These are phyloP conservation scores for Cyanidiococcus yangmingshanensis DNA, from an alignment of 23 red algal genomes.

Conservation along the genomic window DNA sequence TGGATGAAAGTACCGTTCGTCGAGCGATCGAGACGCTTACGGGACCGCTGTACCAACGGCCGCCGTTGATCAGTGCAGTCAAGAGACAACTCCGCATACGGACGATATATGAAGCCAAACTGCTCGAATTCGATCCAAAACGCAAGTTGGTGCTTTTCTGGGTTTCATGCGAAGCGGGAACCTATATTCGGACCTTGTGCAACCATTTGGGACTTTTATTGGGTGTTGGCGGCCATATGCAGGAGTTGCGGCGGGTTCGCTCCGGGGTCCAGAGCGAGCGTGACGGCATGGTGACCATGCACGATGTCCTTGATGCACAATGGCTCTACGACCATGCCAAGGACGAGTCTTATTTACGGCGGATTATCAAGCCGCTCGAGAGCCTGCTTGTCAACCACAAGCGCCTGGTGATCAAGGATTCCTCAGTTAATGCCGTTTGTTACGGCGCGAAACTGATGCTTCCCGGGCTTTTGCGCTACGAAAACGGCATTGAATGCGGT, in stretches of 20 bases:
- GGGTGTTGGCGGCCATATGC: slow-evolving; percentile 86
- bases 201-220: slow-evolving; percentile 78
- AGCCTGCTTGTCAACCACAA: slow-evolving; percentile 59
- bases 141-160: slow-evolving; percentile 63
- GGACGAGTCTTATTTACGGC: slow-evolving; percentile 82
- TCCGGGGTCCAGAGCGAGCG: slow-evolving; percentile 60
- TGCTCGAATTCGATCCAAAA: slow-evolving; percentile 73
- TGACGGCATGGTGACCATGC: slow-evolving; percentile 73
- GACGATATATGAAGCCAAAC: slow-evolving; percentile 78
- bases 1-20: slow-evolving; percentile 37
- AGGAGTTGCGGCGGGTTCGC: slow-evolving; percentile 86
- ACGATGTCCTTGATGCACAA: slow-evolving; percentile 93
- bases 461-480: slow-evolving; percentile 77
- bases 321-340: slow-evolving; percentile 75
- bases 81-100: slow-evolving; percentile 92
- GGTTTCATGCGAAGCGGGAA: slow-evolving; percentile 91
- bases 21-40: slow-evolving; percentile 82
- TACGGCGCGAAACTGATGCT: slow-evolving; percentile 99
- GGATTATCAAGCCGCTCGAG: slow-evolving; percentile 82
- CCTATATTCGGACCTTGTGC: slow-evolving; percentile 92
- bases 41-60: slow-evolving; percentile 85
- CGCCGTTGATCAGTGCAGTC: slow-evolving; percentile 90
- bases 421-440: slow-evolving; percentile 77
- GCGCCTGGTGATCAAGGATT: slow-evolving; percentile 85
- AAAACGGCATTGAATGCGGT: slow-evolving; percentile 77